Percentiles rank a stretch among this genome's conserved stretches.
These are phyloP conservation scores for Cnidoscolus chayamansa DNA, from an alignment of 441 rosid species.

Conservation along the genomic window DNA sequence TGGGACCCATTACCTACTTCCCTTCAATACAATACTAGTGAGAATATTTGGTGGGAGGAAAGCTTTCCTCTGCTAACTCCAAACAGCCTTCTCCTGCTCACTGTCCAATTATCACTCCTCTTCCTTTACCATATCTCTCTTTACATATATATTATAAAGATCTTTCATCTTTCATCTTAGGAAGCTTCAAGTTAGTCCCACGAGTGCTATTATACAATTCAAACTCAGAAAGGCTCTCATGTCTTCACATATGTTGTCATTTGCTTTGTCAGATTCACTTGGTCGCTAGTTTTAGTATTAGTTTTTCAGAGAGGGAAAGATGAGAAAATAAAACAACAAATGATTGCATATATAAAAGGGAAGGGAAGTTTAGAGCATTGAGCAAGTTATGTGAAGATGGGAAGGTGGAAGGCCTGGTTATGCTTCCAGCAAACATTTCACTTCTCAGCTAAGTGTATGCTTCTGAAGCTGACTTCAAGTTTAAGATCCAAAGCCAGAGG, in stretches of 20 bases:
- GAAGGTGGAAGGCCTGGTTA: constrained; percentile 37
- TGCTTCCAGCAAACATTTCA: constrained; percentile 34
- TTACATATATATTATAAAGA: too few relatives aligned
- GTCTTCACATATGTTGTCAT: constrained; percentile 31
- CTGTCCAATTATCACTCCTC: constrained; percentile 12
- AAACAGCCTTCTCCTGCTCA: constrained; percentile 26
- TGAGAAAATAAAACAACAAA: background rate
- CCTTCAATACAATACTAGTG: background rate
- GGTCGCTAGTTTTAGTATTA: constrained; percentile 22
- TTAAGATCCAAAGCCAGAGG: constrained; percentile 39
- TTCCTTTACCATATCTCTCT: background rate
- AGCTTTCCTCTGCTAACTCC: constrained; percentile 24
- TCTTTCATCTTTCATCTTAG: background rate
- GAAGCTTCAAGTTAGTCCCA: background rate
- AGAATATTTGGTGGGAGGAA: constrained; percentile 38
- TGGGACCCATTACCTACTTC: constrained; percentile 33
- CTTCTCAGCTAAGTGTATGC: constrained; percentile 31
- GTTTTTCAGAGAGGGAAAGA: constrained; percentile 19
- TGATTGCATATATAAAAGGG: constrained; percentile 25
- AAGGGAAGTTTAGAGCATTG: background rate
- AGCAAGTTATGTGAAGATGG: constrained; percentile 30
- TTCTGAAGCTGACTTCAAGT: constrained; percentile 36
- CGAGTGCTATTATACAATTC: background rate
- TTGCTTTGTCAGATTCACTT: constrained; percentile 31
- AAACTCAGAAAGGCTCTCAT: constrained; percentile 16